Evolutionary conservation across 495 filamentous ascomycete genomes (phyloP).

Genomic region (Podospora australis): DNA sequence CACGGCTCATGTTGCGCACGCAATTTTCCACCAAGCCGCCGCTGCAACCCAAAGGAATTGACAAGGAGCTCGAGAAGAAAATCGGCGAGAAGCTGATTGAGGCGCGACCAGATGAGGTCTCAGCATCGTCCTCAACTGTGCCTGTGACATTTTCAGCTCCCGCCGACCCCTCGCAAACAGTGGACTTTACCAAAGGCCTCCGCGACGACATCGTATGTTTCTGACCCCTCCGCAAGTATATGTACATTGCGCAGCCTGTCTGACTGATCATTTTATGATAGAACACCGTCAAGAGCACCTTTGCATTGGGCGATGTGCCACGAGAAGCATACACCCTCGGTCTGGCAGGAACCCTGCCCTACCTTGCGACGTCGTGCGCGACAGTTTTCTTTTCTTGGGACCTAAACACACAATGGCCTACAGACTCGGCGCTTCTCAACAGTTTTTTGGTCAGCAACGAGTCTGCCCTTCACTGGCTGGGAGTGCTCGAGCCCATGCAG

Average conservation of each 20-base stretch:
- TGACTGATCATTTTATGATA: conserved; percentile 33
- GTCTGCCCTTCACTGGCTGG: conserved; percentile 65
- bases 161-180: too few relatives aligned
- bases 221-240: background rate
- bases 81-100: conserved; percentile 45
- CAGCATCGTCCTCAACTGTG: conserved; percentile 47
- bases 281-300: conserved; percentile 83
- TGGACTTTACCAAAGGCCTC: conserved; percentile 63
- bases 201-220: conserved; percentile 65
- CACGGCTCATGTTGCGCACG: conserved; percentile 1
- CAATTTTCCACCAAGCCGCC: conserved; percentile 23
- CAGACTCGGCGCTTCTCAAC: conserved; percentile 49
- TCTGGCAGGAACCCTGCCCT: conserved; percentile 83
- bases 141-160: too few relatives aligned
- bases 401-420: conserved; percentile 60
- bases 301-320: conserved; percentile 70
- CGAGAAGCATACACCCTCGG: conserved; percentile 75
- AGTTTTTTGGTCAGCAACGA: conserved; percentile 56
- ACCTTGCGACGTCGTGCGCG: conserved; percentile 77
- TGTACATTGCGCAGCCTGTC: background rate
- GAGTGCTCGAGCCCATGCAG: conserved; percentile 83
- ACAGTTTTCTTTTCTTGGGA: conserved; percentile 85
- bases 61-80: conserved; percentile 48
- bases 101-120: conserved; percentile 51
- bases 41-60: conserved; percentile 27